Percentiles rank a stretch among this genome's conserved stretches.
Conservation (phyloP, 2,329 filamentous ascomycete genomes). For the Aspergillus aculeatinus region DNA sequence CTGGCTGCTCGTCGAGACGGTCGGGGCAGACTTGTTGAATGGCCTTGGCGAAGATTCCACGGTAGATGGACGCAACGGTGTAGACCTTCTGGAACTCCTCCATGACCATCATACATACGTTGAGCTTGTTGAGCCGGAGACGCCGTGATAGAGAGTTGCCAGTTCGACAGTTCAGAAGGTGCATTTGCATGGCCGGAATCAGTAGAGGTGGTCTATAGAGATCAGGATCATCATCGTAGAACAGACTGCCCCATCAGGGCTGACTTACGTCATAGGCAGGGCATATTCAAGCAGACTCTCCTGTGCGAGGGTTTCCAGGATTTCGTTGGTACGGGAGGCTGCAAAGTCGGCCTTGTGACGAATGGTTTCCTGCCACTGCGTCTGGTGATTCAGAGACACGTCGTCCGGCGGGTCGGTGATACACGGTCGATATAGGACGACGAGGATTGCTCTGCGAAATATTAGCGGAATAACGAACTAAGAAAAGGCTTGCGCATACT, state of each 20-base stretch:
- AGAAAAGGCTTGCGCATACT: conserved; percentile 15
- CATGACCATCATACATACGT: conserved; percentile 34
- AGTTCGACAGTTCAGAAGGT: conserved; percentile 30
- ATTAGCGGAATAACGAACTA: too few species aligned
- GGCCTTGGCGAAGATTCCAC: conserved; percentile 27
- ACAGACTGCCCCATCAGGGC: neutral
- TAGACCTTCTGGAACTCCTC: conserved; percentile 33
- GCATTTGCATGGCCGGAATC: conserved; percentile 35
- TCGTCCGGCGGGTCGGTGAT: conserved; percentile 22
- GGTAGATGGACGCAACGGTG: conserved; percentile 28
- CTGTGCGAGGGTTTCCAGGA: conserved; percentile 27
- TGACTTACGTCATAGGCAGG: conserved; percentile 29
- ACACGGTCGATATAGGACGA: conserved; percentile 32
- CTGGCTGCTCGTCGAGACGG: conserved; percentile 3
- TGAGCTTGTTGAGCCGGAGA: conserved; percentile 32
- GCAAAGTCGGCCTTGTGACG: conserved; percentile 25
- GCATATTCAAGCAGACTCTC: conserved; percentile 25
- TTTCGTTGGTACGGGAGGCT: conserved; percentile 28
- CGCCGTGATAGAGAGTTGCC: conserved; percentile 23
- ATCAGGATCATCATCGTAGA: neutral
- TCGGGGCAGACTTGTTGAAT: conserved; percentile 25
- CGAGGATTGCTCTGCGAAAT: conserved; percentile 23
- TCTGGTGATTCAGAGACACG: conserved; percentile 11
- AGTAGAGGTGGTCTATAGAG: conserved; percentile 24
- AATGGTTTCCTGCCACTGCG: conserved; percentile 24